These are phyloP conservation scores for Carex kokanica DNA, from an alignment of 176 grass and related monocot species.

Conservation along the genomic window DNA sequence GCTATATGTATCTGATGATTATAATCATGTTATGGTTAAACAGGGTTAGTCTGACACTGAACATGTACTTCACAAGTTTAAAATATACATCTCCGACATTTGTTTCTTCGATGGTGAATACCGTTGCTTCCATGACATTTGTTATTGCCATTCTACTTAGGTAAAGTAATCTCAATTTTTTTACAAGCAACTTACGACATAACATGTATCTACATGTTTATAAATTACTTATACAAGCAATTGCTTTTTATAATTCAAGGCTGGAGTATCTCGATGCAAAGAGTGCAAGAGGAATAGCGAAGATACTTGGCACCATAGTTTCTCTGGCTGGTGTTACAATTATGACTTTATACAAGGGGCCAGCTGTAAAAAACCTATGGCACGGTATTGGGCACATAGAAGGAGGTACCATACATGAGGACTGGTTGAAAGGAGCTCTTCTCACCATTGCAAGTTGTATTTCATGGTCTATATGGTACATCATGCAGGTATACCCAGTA, in stretches of 20 bases:
- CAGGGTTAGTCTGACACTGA: conserved; percentile 84
- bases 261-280: conserved; percentile 68
- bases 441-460: conserved; percentile 75
- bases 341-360: conserved; percentile 90
- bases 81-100: conserved; percentile 87
- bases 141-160: conserved; percentile 71
- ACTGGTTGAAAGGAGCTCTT: conserved; percentile 62
- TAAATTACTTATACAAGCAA: conserved; percentile 2
- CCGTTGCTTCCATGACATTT: conserved; percentile 69
- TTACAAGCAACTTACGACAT: neutral
- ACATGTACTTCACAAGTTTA: conserved; percentile 90
- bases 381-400: conserved; percentile 45
- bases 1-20: neutral
- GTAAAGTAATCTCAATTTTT: conserved; percentile 21
- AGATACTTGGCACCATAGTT: conserved; percentile 55
- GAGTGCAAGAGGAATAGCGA: conserved; percentile 52
- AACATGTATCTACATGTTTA: neutral
- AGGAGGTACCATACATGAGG: conserved; percentile 33
- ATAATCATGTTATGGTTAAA: conserved; percentile 16
- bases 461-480: conserved; percentile 68
- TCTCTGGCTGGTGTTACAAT: conserved; percentile 74
- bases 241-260: conserved; percentile 28
- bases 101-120: conserved; percentile 67
- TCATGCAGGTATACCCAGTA: conserved; percentile 56
- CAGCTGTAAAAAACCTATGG: conserved; percentile 41